Evolutionary conservation across 2,329 filamentous ascomycete genomes (phyloP).

Genomic region (Lachnellula suecica): DNA sequence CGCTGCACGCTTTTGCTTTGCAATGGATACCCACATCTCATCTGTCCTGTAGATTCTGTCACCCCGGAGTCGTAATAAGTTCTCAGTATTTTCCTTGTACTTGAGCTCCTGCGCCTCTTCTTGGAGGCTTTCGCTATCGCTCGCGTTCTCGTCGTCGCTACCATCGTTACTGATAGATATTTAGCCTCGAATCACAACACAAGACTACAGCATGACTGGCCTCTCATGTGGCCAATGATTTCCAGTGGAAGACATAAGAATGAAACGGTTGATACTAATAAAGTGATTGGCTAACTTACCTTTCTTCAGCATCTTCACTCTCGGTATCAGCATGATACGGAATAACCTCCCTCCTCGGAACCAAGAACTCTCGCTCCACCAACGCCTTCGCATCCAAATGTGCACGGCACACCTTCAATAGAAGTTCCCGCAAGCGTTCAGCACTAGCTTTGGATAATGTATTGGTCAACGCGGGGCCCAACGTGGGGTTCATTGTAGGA

Average conservation of each 20-base stretch:
- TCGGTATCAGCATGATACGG: slow-evolving; percentile 4
- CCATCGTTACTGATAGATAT: not conserved
- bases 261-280: too few relatives aligned
- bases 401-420: not conserved
- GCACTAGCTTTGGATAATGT: not conserved
- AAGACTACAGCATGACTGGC: too few relatives aligned
- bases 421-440: not conserved
- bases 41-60: not conserved
- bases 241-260: too few relatives aligned
- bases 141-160: not conserved
- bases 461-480: not conserved
- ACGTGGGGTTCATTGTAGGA: not conserved
- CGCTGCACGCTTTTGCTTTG: not conserved
- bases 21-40: not conserved
- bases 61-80: not conserved
- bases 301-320: not conserved
- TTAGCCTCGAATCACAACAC: too few relatives aligned
- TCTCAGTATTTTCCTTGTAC: not conserved
- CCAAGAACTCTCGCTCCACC: not conserved
- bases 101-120: not conserved
- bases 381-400: not conserved
- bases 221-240: too few relatives aligned
- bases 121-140: not conserved
- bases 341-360: not conserved
- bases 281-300: not conserved